These are phyloP conservation scores for Agrocybe pediades DNA, from an alignment of 768 basidiomycete genomes.

Conservation along the genomic window DNA sequence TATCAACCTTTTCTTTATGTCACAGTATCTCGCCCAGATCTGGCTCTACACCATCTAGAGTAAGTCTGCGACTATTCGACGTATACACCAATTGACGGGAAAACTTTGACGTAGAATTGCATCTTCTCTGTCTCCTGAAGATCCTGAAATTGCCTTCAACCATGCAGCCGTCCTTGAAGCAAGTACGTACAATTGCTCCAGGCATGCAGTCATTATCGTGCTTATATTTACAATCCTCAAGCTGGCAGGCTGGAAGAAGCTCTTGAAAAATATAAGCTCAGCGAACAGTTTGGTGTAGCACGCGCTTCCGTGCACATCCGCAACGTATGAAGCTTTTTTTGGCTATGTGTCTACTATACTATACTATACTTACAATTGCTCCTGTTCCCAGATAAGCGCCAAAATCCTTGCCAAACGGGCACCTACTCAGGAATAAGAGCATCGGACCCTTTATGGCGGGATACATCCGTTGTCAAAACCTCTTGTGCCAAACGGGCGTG, in stretches of 20 bases:
- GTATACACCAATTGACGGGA: constrained; percentile 26
- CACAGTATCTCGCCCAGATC: constrained; percentile 76
- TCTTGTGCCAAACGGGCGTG: not conserved
- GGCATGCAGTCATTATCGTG: constrained; percentile 5
- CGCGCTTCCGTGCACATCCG: constrained; percentile 82
- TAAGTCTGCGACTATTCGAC: constrained; percentile 29
- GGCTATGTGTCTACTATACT: constrained; percentile 4
- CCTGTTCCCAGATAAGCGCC: constrained; percentile 66
- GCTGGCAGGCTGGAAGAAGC: constrained; percentile 82
- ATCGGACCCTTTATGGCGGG: not conserved
- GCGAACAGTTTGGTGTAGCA: constrained; percentile 77
- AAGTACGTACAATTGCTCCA: constrained; percentile 47
- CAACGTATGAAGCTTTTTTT: constrained; percentile 53
- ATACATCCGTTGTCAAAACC: not conserved
- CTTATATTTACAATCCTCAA: constrained; percentile 37
- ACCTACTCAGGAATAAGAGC: constrained; percentile 13
- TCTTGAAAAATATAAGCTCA: constrained; percentile 78
- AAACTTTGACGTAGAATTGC: constrained; percentile 62
- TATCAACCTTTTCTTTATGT: constrained; percentile 13
- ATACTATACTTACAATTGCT: constrained; percentile 18
- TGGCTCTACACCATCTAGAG: constrained; percentile 85
- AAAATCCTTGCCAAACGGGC: constrained; percentile 68
- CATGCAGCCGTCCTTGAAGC: constrained; percentile 90
- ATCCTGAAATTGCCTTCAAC: constrained; percentile 92
- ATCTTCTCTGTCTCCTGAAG: constrained; percentile 80